Evolutionary conservation across 305 asterid genomes (phyloP).

Genomic region (Andrographis paniculata): DNA sequence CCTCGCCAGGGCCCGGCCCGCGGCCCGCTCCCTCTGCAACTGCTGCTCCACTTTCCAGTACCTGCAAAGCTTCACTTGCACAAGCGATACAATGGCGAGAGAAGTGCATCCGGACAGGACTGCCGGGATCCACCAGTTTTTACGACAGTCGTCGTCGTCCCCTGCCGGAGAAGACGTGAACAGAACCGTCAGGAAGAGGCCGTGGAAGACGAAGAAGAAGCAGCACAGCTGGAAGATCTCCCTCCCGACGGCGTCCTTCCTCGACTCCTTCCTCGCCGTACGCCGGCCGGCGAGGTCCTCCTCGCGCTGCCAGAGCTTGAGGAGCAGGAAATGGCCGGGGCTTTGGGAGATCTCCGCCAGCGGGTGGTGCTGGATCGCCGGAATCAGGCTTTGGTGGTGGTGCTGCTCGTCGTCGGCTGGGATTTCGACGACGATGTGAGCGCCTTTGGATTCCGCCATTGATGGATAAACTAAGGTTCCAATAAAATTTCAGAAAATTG

Average conservation of each 20-base stretch:
- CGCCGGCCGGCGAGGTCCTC: conserved; percentile 57
- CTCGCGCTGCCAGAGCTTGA: conserved; percentile 90
- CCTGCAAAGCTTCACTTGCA: conserved; percentile 64
- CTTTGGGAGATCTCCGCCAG: conserved; percentile 78
- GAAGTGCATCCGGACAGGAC: conserved; percentile 37
- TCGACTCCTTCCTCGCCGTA: conserved; percentile 49
- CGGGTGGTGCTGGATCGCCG: conserved; percentile 69
- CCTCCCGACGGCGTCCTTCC: conserved; percentile 46
- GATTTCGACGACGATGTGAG: no score
- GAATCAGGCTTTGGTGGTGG: neutral
- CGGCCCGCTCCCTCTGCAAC: conserved; percentile 60
- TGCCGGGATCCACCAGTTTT: conserved; percentile 78
- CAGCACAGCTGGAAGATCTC: conserved; percentile 80
- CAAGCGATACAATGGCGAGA: conserved; percentile 37
- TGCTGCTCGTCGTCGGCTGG: no score
- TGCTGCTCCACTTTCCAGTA: conserved; percentile 68
- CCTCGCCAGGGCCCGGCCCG: conserved; percentile 57
- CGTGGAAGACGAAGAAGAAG: conserved; percentile 68
- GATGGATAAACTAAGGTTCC: no score
- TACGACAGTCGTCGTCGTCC: conserved; percentile 24
- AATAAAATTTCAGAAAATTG: no score
- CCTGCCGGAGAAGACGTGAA: conserved; percentile 39
- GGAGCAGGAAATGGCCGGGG: conserved; percentile 91
- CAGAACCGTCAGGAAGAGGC: conserved; percentile 49
- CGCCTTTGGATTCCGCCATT: no score